phyloP scores from a whole-genome alignment of 768 basidiomycete species.

The Pleurotus cornucopiae region DNA sequence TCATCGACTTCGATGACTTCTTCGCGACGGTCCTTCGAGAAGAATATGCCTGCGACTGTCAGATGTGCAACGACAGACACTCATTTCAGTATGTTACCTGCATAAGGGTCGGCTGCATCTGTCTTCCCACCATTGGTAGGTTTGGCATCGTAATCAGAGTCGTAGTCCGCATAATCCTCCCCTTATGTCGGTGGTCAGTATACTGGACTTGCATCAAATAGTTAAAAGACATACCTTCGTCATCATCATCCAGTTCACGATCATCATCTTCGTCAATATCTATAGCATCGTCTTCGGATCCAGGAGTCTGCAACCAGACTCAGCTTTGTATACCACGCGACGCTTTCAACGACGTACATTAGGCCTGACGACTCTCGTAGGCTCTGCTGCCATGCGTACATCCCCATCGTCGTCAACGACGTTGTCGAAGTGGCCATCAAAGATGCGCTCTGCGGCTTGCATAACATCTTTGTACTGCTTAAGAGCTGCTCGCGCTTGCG shows the following conservation, averaged over 20 bases:
- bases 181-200: conserved; percentile 22
- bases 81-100: conserved; percentile 42
- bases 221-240: conserved; percentile 31
- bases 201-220: no score
- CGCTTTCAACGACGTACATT: not conserved
- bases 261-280: conserved; percentile 37
- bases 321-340: not conserved
- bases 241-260: conserved; percentile 40
- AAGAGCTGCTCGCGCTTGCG: conserved; percentile 82
- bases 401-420: conserved; percentile 59
- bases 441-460: conserved; percentile 84
- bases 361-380: not conserved
- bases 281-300: conserved; percentile 40
- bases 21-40: conserved; percentile 90
- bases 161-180: conserved; percentile 73
- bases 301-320: conserved; percentile 46
- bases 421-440: conserved; percentile 80
- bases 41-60: conserved; percentile 53
- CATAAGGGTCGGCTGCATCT: conserved; percentile 79
- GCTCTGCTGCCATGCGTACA: conserved; percentile 32
- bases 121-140: conserved; percentile 33
- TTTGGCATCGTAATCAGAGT: conserved; percentile 67
- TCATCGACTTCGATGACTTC: conserved; percentile 92
- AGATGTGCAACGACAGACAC: not conserved
- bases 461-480: conserved; percentile 83